These are phyloP conservation scores for Vairimorpha necatrix DNA, from an alignment of 371 early-diverging fungal species.

Conservation along the genomic window DNA sequence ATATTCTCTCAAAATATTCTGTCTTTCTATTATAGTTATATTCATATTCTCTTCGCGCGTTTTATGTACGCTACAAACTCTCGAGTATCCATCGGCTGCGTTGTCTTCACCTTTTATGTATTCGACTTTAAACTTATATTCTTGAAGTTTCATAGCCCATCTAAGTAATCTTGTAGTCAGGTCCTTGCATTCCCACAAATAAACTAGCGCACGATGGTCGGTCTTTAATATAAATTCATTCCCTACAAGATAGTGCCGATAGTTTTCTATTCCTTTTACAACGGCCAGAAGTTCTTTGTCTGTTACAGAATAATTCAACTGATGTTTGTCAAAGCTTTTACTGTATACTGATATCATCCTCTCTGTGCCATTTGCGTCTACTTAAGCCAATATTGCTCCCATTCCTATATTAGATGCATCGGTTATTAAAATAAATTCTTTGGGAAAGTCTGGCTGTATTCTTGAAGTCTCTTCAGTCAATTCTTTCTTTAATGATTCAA, in stretches of 20 bases:
- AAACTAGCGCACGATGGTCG: background rate
- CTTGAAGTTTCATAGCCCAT: background rate
- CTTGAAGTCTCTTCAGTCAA: background rate
- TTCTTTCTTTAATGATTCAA: background rate
- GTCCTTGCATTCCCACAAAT: background rate
- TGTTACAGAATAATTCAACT: constrained; percentile 22
- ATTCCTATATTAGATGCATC: constrained; percentile 35
- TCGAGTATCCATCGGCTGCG: constrained; percentile 5
- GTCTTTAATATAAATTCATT: background rate
- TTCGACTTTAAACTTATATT: constrained; percentile 9
- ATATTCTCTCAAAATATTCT: background rate
- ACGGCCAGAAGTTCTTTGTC: constrained; percentile 11
- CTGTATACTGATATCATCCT: background rate
- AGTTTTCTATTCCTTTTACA: constrained; percentile 1
- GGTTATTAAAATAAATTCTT: constrained; percentile 40
- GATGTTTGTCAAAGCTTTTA: background rate
- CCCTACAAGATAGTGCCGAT: constrained; percentile 1
- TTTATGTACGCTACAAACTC: background rate
- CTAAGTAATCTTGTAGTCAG: background rate
- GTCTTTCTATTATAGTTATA: background rate
- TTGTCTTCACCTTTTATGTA: constrained; percentile 28
- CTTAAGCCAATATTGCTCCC: constrained; percentile 28
- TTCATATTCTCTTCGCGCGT: background rate
- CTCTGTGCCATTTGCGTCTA: background rate
- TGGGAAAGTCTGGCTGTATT: constrained; percentile 17